Base-by-base conservation (phyloP, 495 filamentous ascomycete species). In the Aspergillus leporis region DNA sequence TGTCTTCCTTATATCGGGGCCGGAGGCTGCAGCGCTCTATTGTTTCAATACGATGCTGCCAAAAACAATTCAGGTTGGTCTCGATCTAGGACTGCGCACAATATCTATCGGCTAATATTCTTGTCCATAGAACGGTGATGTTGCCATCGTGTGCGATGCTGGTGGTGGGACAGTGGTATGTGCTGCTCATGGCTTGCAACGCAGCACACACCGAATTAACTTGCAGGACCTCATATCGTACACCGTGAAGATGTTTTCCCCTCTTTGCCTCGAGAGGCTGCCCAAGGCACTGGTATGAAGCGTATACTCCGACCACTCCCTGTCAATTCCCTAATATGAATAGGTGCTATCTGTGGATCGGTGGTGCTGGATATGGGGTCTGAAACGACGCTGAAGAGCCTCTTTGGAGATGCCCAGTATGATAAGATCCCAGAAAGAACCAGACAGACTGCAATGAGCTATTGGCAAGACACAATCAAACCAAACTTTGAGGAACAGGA, bases 111-210 rank as follows among this genome's bases (percentile, higher is more conserved):
- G 38, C 36, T 43, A 28, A 28, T 22, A 12, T 34, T 32, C 13
- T 28, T 9, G 14, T 22, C 25, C 25, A 8, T 19, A 80, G 77
- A 60, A 68, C 47, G 66, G 64, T 1, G 72, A 80, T 57, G 74
- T 76, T 23, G 76, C 84, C 58, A 73, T 85, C 31, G 76, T 85
- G 2, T 82, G 81, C 49, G 83, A 85, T 65, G 82, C 81, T 25
- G 83, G 83, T 5, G 83, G 83, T 30, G 83, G 83, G n/a, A 86
- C 84, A 5, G 81, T 84, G 18, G 84, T 82, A 62, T 58, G 83
- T 53, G 70, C 75, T 5, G 72, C 73, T 19, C 10, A 21, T 31
- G 23, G 13, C 28, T n/a, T 3, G 9, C 8, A 18, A n/a, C 55
- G 40, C 32, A 52, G 3, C 2, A 3, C 4, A 28, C 18, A 31